These are phyloP conservation scores for Ophiocordyceps unilateralis DNA, from an alignment of 2,329 filamentous ascomycete species.

Conservation along the genomic window DNA sequence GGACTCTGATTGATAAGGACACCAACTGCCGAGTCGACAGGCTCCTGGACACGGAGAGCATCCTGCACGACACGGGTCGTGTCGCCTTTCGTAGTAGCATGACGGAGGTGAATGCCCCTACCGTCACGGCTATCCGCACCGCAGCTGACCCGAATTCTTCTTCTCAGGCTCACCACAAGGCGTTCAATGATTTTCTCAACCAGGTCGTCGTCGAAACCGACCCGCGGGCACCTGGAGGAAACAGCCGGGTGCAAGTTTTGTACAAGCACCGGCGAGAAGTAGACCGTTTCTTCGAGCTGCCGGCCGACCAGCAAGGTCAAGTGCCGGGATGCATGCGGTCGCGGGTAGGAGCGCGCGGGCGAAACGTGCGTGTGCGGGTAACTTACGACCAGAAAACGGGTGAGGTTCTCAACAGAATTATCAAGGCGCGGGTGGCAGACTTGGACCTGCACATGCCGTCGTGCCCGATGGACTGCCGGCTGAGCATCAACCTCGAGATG, in stretches of 20 bases:
- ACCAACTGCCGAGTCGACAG: slow-evolving; percentile 52
- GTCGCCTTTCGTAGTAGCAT: slow-evolving; percentile 73
- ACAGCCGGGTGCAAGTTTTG: slow-evolving; percentile 42
- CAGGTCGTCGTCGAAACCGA: slow-evolving; percentile 40
- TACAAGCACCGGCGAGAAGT: slow-evolving; percentile 72
- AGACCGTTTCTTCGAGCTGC: slow-evolving; percentile 71
- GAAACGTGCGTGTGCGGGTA: slow-evolving; percentile 34
- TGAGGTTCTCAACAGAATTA: slow-evolving; percentile 60
- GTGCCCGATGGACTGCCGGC: slow-evolving; percentile 70
- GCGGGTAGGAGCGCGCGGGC: slow-evolving; percentile 34
- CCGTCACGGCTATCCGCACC: background rate
- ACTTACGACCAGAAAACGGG: slow-evolving; percentile 59
- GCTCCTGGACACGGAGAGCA: slow-evolving; percentile 51
- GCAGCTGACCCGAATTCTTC: too few species aligned
- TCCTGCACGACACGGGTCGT: slow-evolving; percentile 43
- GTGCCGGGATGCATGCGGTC: slow-evolving; percentile 48
- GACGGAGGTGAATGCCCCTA: slow-evolving; percentile 50
- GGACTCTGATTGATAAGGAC: slow-evolving; percentile 58
- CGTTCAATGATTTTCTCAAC: slow-evolving; percentile 76
- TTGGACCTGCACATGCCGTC: slow-evolving; percentile 72
- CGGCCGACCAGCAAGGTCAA: slow-evolving; percentile 35
- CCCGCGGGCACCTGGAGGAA: slow-evolving; percentile 29
- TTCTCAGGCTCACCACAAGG: slow-evolving; percentile 56
- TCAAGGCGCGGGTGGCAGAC: slow-evolving; percentile 80
- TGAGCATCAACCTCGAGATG: slow-evolving; percentile 92